Conservation (phyloP, 2,329 filamentous ascomycete species). For the Claviceps arundinis region DNA sequence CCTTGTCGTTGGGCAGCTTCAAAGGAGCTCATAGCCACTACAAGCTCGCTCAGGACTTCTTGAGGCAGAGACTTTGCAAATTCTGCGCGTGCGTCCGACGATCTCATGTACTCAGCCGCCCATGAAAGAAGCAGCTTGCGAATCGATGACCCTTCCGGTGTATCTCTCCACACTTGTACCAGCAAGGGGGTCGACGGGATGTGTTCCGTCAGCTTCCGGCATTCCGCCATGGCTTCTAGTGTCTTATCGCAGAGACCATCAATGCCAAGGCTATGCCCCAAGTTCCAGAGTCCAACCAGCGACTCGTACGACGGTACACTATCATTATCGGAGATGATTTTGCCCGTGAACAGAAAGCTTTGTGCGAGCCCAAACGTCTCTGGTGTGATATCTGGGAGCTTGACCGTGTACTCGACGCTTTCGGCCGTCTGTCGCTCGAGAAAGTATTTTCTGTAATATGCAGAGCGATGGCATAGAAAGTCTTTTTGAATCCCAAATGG, state of each 20-base stretch:
- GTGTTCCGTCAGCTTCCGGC: conserved; percentile 34
- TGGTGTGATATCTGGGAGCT: conserved; percentile 31
- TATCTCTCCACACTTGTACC: conserved; percentile 49
- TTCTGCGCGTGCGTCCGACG: conserved; percentile 39
- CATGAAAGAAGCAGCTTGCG: conserved; percentile 44
- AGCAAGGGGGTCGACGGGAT: conserved; percentile 47
- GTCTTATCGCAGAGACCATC: conserved; percentile 42
- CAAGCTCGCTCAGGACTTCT: conserved; percentile 48
- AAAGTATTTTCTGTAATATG: conserved; percentile 35
- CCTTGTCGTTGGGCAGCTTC: conserved; percentile 23
- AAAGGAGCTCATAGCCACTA: conserved; percentile 47
- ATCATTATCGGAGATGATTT: conserved; percentile 28
- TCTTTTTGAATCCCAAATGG: conserved; percentile 48
- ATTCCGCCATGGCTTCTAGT: conserved; percentile 45
- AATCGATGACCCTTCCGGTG: conserved; percentile 46
- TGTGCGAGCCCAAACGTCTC: conserved; percentile 44
- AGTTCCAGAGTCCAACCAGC: conserved; percentile 43
- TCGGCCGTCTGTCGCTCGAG: conserved; percentile 18
- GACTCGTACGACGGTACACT: conserved; percentile 38
- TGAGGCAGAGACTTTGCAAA: conserved; percentile 49
- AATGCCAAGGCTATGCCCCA: conserved; percentile 37
- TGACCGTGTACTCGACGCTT: conserved; percentile 36
- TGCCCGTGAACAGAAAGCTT: conserved; percentile 39
- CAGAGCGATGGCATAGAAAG: conserved; percentile 39
- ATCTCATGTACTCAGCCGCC: conserved; percentile 50